These are phyloP conservation scores for Naegleria fowleri DNA, from an alignment of 208 protist species.

Conservation along the genomic window DNA sequence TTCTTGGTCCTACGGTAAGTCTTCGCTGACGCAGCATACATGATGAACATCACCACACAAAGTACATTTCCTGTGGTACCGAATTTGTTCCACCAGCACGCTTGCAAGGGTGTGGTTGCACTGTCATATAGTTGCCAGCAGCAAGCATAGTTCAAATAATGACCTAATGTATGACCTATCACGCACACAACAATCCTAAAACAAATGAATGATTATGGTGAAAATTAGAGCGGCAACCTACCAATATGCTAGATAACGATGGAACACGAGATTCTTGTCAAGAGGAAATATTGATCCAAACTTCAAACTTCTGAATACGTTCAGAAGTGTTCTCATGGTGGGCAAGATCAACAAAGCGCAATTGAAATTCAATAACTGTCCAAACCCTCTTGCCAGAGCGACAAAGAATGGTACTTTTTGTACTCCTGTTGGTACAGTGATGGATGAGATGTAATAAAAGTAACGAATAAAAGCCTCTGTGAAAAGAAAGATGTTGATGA, in stretches of 20 bases:
- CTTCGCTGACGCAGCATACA: conserved; percentile 50
- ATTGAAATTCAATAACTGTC: conserved; percentile 31
- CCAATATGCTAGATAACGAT: conserved; percentile 46
- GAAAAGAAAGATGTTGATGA: neutral
- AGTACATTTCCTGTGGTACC: conserved; percentile 50
- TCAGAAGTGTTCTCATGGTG: conserved; percentile 6
- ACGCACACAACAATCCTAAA: conserved; percentile 28
- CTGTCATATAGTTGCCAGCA: neutral
- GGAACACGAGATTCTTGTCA: conserved; percentile 58
- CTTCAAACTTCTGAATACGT: conserved; percentile 32
- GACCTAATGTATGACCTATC: conserved; percentile 34
- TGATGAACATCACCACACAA: conserved; percentile 53
- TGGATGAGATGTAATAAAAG: neutral
- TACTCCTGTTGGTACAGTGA: neutral
- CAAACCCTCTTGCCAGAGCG: conserved; percentile 5
- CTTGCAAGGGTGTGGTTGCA: neutral
- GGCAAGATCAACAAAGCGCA: conserved; percentile 19
- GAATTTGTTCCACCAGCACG: conserved; percentile 28
- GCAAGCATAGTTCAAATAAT: conserved; percentile 45
- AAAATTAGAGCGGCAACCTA: neutral
- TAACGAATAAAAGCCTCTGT: neutral
- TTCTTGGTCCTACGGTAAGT: conserved; percentile 45
- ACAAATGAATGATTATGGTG: too few relatives aligned
- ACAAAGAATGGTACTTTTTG: neutral
- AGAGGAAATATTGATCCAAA: conserved; percentile 48